A percentile compares a stretch with the other conserved stretches of the same genome.
These are phyloP conservation scores for Phlyctochytrium planicorne DNA, from an alignment of 192 early-diverging fungal species.

Conservation along the genomic window DNA sequence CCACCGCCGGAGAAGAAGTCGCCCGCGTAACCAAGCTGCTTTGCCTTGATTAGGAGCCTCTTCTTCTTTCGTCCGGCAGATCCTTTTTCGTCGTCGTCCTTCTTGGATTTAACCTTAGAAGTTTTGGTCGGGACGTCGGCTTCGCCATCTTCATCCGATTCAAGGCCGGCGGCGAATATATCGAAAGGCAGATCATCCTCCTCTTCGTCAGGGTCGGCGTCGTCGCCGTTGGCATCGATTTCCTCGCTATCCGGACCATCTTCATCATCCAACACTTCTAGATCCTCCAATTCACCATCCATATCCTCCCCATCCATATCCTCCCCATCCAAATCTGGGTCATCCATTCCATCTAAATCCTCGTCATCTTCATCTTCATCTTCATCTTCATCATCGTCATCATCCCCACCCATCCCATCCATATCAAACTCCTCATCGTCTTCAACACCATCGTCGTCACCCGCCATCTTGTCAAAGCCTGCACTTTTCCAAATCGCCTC, in stretches of 20 bases:
- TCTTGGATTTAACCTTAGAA: constrained; percentile 23
- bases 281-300: constrained; percentile 24
- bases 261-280: constrained; percentile 4
- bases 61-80: constrained; percentile 36
- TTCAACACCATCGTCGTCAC: constrained; percentile 34
- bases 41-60: constrained; percentile 49
- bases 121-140: constrained; percentile 20
- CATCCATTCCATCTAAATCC: constrained; percentile 31
- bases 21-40: constrained; percentile 57
- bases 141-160: constrained; percentile 29
- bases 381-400: neutral
- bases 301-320: constrained; percentile 24
- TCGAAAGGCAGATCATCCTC: constrained; percentile 22
- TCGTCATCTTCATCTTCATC: constrained; percentile 8
- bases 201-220: constrained; percentile 28
- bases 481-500: constrained; percentile 72
- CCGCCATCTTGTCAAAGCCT: constrained; percentile 23
- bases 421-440: constrained; percentile 36
- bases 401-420: constrained; percentile 9
- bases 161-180: constrained; percentile 27
- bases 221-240: constrained; percentile 42
- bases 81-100: constrained; percentile 26
- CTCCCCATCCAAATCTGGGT: constrained; percentile 17
- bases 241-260: too few relatives aligned
- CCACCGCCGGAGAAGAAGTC: constrained; percentile 46